Conservation (phyloP, 2,329 filamentous ascomycete genomes). For the Aureobasidium sp. region DNA sequence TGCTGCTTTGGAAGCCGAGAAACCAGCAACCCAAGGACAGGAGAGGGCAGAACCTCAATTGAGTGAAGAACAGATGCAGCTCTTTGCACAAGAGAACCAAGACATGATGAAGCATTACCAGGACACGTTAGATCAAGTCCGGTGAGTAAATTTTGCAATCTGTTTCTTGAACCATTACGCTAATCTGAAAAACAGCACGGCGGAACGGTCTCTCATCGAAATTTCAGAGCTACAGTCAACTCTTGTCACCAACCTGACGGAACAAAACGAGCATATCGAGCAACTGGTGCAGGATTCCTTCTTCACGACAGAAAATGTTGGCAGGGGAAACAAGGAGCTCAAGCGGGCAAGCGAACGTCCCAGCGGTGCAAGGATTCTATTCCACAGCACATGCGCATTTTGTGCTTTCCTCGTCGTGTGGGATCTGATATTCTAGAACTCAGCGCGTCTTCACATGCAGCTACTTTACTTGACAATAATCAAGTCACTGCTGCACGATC, state of each 20-base stretch:
- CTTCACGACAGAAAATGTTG: conserved; percentile 77
- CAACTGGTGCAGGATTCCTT: conserved; percentile 80
- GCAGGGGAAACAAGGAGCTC: conserved; percentile 82
- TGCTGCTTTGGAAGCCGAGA: background rate
- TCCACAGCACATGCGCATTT: conserved; percentile 40
- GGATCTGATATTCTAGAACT: conserved; percentile 40
- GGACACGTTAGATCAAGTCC: conserved; percentile 87
- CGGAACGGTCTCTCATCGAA: conserved; percentile 83
- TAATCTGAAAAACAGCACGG: conserved; percentile 53
- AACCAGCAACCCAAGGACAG: conserved; percentile 4
- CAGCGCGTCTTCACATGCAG: background rate
- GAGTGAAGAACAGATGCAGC: conserved; percentile 70
- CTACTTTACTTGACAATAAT: background rate
- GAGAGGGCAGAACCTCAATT: conserved; percentile 13
- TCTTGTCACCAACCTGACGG: conserved; percentile 75
- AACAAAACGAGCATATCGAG: conserved; percentile 82
- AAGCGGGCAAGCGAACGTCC: conserved; percentile 63
- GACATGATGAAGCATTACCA: conserved; percentile 91
- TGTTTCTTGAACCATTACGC: background rate
- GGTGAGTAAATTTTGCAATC: conserved; percentile 49
- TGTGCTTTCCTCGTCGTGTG: conserved; percentile 42
- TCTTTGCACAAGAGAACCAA: conserved; percentile 90
- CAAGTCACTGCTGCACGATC: background rate
- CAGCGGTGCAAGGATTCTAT: conserved; percentile 44
- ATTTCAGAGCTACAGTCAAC: conserved; percentile 89